These are phyloP conservation scores for Neurospora sp. DNA, from an alignment of 495 filamentous ascomycete species.

Conservation along the genomic window DNA sequence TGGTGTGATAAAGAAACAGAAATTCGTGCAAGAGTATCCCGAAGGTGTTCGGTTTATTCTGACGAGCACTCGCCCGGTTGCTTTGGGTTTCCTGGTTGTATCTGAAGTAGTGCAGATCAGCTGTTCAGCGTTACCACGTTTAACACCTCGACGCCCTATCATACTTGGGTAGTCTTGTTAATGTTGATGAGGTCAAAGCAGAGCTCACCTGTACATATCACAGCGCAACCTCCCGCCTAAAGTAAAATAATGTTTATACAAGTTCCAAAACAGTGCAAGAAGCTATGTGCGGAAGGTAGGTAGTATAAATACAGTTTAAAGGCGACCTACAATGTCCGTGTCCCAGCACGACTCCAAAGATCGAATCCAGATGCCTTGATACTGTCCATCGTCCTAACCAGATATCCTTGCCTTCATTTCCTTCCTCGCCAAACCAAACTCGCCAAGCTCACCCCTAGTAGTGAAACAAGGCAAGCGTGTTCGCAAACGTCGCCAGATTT, in stretches of 20 bases:
- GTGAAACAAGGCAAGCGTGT: constrained; percentile 17
- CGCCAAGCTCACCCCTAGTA: constrained; percentile 9
- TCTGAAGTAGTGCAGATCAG: neutral
- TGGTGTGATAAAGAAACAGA: too few relatives aligned
- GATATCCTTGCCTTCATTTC: neutral
- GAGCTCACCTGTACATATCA: neutral
- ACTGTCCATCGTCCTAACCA: neutral
- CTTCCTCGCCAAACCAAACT: neutral
- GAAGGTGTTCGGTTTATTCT: too few relatives aligned
- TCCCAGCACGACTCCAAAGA: neutral
- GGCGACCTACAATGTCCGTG: neutral
- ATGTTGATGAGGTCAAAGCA: neutral
- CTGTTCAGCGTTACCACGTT: neutral
- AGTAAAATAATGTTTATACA: neutral
- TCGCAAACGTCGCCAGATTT: constrained; percentile 20
- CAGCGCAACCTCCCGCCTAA: neutral
- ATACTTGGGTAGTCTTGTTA: neutral
- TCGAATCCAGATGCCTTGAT: neutral
- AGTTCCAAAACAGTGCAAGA: neutral
- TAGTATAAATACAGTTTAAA: neutral
- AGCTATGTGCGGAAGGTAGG: neutral
- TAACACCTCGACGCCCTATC: neutral
- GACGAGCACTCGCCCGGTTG: neutral
- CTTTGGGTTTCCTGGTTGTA: neutral
- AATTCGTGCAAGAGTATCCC: too few relatives aligned